Evolutionary conservation across 2,329 filamentous ascomycete genomes (phyloP).

Genomic region (Fusarium succisae): DNA sequence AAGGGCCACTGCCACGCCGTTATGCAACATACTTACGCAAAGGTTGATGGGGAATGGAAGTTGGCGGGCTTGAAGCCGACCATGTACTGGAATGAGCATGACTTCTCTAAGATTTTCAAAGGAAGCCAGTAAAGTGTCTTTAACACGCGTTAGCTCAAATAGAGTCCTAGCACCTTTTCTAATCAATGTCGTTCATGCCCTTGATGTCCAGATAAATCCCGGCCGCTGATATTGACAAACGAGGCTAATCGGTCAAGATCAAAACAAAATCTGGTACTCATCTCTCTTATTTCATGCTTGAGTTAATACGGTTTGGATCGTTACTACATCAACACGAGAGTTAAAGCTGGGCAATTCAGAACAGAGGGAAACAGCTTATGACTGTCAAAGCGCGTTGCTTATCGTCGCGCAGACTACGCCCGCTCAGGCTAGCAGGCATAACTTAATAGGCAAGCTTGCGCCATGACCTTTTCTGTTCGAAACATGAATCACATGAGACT

Average conservation of each 20-base stretch:
- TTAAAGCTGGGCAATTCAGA: background rate
- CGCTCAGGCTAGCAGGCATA: background rate
- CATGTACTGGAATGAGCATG: constrained; percentile 1
- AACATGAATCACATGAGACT: background rate
- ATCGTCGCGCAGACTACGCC: background rate
- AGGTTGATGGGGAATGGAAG: constrained; percentile 1
- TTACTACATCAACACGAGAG: background rate
- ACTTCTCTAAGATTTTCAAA: constrained; percentile 2
- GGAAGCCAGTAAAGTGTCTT: background rate
- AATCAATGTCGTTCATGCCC: background rate
- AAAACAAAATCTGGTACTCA: background rate
- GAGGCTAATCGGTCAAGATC: rapidly evolving
- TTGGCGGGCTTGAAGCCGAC: background rate
- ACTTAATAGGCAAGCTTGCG: background rate
- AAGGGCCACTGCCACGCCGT: background rate
- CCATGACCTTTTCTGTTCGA: background rate
- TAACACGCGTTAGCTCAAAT: rapidly evolving
- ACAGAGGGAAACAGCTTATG: background rate
- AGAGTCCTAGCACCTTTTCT: background rate
- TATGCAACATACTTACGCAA: constrained; percentile 3
- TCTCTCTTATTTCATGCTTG: background rate
- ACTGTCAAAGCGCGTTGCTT: background rate
- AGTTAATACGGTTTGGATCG: rapidly evolving
- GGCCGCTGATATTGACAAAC: background rate
- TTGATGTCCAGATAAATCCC: background rate